Base-by-base conservation (phyloP, 345 rosid species). In the Brassica nigra region DNA sequence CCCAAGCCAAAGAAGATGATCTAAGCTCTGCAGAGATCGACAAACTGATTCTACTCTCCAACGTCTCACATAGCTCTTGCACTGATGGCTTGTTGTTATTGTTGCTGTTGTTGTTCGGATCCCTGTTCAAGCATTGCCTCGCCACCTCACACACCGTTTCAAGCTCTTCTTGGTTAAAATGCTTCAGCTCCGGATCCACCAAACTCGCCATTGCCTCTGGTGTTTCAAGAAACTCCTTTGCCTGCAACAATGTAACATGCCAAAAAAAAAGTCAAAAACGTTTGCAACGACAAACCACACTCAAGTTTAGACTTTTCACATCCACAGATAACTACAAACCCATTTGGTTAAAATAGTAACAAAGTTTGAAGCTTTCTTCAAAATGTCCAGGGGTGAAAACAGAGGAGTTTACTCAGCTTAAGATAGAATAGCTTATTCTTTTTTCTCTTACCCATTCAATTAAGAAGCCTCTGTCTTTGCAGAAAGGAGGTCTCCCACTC, bases 1-100 rank as follows among this genome's bases (percentile, higher is more conserved):
- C 98, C 99, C 99, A 95, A 5, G 98, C 99, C 85, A 93, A 81
- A 68, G 98, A 88, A 28, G 98, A 89, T 4, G 98, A 84, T 87
- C 86, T 89, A 34, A 90, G 86, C 86, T 90, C 98, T 2, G 88
- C 81, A 0, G 98, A 86, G 14, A 90, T 69, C 2, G 97, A 89
- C 15, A 92, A 81, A 83, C 92, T 97, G 29, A 96, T 90, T 80
- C 82, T 73, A 80, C 88, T 87, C 84, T 93, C 98, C 68, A 96
- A 71, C 36, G 78, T 82, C 74, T 83, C 55, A 68, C 86, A 81
- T 71, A 96, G 12, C 77, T 96, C 97, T 76, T 65, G 84, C 94
- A 93, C 88, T 8, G 91, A 87, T 14, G 92, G 85, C 79, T 82
- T 84, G 64, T 47, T 73, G 44, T 11, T 37, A 71, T 81, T 84